Conservation (phyloP, 169 alveolate species). For the Perkinsus olseni region DNA sequence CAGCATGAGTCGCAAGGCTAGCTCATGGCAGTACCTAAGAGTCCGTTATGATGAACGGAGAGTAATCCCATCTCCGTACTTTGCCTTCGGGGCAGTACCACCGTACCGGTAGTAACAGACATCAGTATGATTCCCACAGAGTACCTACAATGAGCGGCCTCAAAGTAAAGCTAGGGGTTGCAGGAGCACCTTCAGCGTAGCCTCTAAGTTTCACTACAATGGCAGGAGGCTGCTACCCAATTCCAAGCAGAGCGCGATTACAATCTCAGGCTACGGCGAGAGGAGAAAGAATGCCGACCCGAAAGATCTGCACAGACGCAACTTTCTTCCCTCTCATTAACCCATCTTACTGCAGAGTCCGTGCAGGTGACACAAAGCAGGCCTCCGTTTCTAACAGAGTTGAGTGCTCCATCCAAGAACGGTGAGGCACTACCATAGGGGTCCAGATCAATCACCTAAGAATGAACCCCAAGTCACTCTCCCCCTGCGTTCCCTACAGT, state of each 20-base stretch:
- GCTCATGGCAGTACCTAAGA: constrained; percentile 72
- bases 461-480: constrained; percentile 24
- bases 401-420: constrained; percentile 74
- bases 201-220: too few relatives aligned
- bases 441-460: constrained; percentile 77
- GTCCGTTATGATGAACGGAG: constrained; percentile 7
- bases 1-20: constrained; percentile 59
- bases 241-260: too few relatives aligned
- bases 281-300: too few relatives aligned
- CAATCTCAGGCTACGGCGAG: too few relatives aligned
- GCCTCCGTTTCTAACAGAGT: constrained; percentile 56
- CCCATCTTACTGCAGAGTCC: constrained; percentile 35
- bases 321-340: not conserved
- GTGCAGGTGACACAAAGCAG: constrained; percentile 81
- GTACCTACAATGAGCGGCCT: constrained; percentile 40
- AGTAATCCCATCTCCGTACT: not conserved
- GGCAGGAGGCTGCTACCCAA: too few relatives aligned
- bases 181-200: too few relatives aligned
- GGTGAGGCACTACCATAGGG: constrained; percentile 87
- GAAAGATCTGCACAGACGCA: too few relatives aligned
- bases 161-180: too few relatives aligned
- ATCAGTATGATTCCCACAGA: constrained; percentile 79
- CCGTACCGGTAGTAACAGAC: constrained; percentile 78
- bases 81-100: constrained; percentile 33
- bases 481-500: not conserved